Evolutionary conservation across 768 basidiomycete genomes (phyloP), one percentile per base, ranked within the genome.

Genomic region (Boletales sp.): DNA sequence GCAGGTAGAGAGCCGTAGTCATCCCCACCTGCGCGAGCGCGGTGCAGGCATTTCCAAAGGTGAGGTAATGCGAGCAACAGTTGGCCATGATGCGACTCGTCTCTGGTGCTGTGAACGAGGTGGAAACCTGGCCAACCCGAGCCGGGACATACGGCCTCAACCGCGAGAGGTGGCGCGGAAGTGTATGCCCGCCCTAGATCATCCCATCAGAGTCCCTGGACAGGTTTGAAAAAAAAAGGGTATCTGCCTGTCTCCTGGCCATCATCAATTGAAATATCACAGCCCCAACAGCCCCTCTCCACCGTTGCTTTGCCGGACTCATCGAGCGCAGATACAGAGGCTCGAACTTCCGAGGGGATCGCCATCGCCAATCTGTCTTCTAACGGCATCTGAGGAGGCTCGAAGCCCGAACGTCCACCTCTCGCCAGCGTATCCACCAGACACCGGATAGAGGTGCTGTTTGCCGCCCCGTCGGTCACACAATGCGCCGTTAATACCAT

Each of bases 161-260:
- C 28, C 56, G 57, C 2, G 73, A 71, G 34, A 71, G 45, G 13
- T 62, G 73, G 40, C 76, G 68, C 1, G 81, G 80, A 11, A 84
- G 66, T 0, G 78, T 76, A 44, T 83, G 81, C 4, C 82, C 82
- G 5, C 81, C 82, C 80, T 83, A 57, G 5, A 21, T 21, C 9
- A 25, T n/a, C n/a, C n/a, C n/a, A 12, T 28, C 15, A 28, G 15
- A 21, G 21, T 21, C 2, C 21, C 21, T 21, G 21, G 14, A 30
- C 34, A 28, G 36, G 5, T 5, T 28, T 19, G 17, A 21, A 4
- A n/a, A 3, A 11, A 21, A 4, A n/a, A 3, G 11, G 25, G 3
- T 2, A 57, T 65, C 45, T 50, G 80, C 81, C 56, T 59, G 65
- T 13, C 69, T 57, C 44, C 64, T 75, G 2, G 59, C 57, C 25